Percentiles rank a stretch among this genome's conserved stretches.
These are phyloP conservation scores for Immersiporthe knoxdaviesiana DNA, from an alignment of 2,329 filamentous ascomycete genomes.

Conservation along the genomic window DNA sequence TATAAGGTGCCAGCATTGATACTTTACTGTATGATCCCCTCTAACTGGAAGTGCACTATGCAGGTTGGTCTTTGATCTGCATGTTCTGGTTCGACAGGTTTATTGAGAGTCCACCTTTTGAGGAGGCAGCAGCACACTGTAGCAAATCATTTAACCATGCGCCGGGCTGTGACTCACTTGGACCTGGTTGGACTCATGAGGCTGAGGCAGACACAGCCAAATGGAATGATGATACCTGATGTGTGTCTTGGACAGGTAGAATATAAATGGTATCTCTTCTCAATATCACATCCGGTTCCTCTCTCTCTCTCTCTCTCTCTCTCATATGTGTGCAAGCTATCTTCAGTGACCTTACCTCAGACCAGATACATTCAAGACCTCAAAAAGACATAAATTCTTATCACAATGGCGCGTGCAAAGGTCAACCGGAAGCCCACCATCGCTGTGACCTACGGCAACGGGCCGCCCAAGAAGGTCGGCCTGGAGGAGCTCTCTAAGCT, in stretches of 20 bases:
- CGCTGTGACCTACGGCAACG: conserved; percentile 14
- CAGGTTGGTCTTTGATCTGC: neutral
- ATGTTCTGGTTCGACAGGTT: no score
- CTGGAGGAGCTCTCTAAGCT: conserved; percentile 15
- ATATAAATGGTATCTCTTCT: neutral
- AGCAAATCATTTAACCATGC: neutral
- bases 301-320: neutral
- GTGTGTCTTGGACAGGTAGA: neutral
- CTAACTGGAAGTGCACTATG: neutral
- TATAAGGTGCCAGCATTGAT: neutral
- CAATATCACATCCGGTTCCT: neutral
- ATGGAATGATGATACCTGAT: neutral
- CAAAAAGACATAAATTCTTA: neutral
- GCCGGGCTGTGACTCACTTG: neutral
- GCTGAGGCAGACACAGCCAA: neutral
- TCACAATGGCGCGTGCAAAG: conserved; percentile 12
- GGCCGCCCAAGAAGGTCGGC: conserved; percentile 14
- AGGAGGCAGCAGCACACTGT: neutral
- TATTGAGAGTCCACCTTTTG: neutral
- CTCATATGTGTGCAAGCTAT: no score
- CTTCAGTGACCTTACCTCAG: neutral
- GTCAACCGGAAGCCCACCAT: conserved; percentile 19
- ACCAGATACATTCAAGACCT: neutral
- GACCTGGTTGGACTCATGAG: neutral
- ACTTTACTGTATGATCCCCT: no score